Evolutionary conservation across 2,329 filamentous ascomycete species (phyloP), one percentile per base, ranked within the genome.

Genomic region (Fusarium subglutinans): DNA sequence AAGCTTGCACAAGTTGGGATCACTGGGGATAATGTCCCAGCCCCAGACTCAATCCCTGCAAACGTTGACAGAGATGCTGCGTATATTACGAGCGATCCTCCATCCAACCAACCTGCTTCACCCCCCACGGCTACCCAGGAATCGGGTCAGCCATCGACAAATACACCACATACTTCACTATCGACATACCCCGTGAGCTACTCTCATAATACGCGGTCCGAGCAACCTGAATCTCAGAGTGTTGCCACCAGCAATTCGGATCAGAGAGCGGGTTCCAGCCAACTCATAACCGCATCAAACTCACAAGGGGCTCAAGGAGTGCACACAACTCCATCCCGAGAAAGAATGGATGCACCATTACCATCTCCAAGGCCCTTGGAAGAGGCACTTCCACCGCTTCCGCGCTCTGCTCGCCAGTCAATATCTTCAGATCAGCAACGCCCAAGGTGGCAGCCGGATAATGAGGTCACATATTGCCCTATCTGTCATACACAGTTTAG

Each of bases 361-460:
- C 76, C 75, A n/a, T 72, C 75, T 7, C 70, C 66, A 45, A 69
- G 69, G 35, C 50, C 72, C 11, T 45, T 63, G 6, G 71, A 70
- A 51, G 65, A 70, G 41, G 64, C 67, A 17, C 63, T 78, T 5
- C 74, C 77, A 24, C 74, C 70, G 6, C 60, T 78, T 40, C 76
- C 76, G 35, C 66, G 63, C 38, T 69, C 72, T 58, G 65, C 74
- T 50, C 66, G 63, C 6, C 67, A 50, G 35, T 75, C 68, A 20
- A 64, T 57, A 47, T 71, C 76, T 24, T 70, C 80, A 75, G 86
- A 88, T 26, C 84, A 93, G 70, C 83, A 88, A 24, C 83, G 95
- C 45, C 95, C 95, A 4, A 87, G 87, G 65, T 98, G 96, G 96
- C 95, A 98, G 83, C 93, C 95, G 8, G 96, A 98, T 82, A 87